phyloP scores from a whole-genome alignment of 768 basidiomycete genomes.

The Lanmaoa pseudosensibilis region DNA sequence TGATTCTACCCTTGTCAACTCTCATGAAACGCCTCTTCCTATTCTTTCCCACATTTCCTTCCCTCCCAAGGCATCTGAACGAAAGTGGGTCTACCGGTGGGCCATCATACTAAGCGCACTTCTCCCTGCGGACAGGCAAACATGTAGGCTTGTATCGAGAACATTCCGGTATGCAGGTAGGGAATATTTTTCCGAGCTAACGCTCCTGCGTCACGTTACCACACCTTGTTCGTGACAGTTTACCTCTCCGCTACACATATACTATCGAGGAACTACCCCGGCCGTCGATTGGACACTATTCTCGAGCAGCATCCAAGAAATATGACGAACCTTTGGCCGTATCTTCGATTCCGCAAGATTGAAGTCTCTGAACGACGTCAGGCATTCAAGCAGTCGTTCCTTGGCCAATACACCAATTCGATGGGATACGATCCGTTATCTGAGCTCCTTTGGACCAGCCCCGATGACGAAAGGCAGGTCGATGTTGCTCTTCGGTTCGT shows the following conservation, averaged over 20 bases:
- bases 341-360: conserved; percentile 50
- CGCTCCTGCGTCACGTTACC: not conserved
- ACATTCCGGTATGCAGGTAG: conserved; percentile 65
- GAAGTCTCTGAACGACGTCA: conserved; percentile 42
- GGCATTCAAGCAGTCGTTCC: conserved; percentile 50
- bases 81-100: conserved; percentile 53
- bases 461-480: conserved; percentile 58
- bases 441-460: conserved; percentile 54
- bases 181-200: conserved; percentile 1
- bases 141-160: conserved; percentile 55
- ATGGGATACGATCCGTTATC: conserved; percentile 39
- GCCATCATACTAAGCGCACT: conserved; percentile 56
- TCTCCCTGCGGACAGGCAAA: conserved; percentile 41
- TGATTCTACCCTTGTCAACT: not conserved
- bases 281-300: conserved; percentile 45
- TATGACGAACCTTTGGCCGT: conserved; percentile 73
- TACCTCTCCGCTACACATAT: conserved; percentile 60
- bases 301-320: conserved; percentile 40
- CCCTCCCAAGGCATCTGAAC: conserved; percentile 59
- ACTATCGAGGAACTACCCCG: conserved; percentile 48
- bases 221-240: conserved; percentile 38
- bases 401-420: conserved; percentile 38
- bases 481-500: conserved; percentile 56
- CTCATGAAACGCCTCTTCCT: conserved; percentile 1
- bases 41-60: conserved; percentile 45